Base-by-base conservation (phyloP, 371 early-diverging fungal species). In the Syncephalastrum racemosum region DNA sequence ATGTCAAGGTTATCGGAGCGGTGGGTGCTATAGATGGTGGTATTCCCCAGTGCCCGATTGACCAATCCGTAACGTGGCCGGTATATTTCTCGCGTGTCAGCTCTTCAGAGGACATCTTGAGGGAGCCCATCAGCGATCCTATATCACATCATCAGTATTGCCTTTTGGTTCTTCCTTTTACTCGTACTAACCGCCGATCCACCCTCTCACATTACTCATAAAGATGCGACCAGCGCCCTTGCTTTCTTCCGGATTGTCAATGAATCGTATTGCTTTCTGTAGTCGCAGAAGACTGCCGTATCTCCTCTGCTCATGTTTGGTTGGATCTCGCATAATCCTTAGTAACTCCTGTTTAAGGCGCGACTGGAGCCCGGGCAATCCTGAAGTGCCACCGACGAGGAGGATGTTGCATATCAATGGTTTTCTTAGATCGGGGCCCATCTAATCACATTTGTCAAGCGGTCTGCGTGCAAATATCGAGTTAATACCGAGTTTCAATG, bases 341-440 rank as follows among this genome's bases (percentile, higher is more conserved):
- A 77, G 51, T n/a, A 90, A 53, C 53, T 88, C 89, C 43, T 82
- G 81, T 31, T 82, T 70, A 20, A 94, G 54, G 5, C 92, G 72
- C 1, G 70, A 63, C 24, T 81, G 79, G 53, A 96, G 81, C 20
- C 90, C 89, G 1, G 93, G 92, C 41, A 93, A 60, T 62, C 88
- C 79, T 1, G 89, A 74, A 0, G 90, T 88, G 0, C 93, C 94
- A 40, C 96, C 96, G 18, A 85, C 80, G 31, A 95, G 69, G 15
- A 94, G 63, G 44, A 94, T 64, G 1, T 83, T 82, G 4, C 77
- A 75, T 10, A 83, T 75, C 53, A 94, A 58, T 6, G 80, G 85
- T 4, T 84, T 77, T 1, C 95, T 83, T 14, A 89, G 60, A 73
- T 96, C 94, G 2, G 90, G 73, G 15, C 89, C 92, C 5, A 77